Evolutionary conservation across 2,329 filamentous ascomycete genomes (phyloP).

Genomic region (Colletotrichum tanaceti): DNA sequence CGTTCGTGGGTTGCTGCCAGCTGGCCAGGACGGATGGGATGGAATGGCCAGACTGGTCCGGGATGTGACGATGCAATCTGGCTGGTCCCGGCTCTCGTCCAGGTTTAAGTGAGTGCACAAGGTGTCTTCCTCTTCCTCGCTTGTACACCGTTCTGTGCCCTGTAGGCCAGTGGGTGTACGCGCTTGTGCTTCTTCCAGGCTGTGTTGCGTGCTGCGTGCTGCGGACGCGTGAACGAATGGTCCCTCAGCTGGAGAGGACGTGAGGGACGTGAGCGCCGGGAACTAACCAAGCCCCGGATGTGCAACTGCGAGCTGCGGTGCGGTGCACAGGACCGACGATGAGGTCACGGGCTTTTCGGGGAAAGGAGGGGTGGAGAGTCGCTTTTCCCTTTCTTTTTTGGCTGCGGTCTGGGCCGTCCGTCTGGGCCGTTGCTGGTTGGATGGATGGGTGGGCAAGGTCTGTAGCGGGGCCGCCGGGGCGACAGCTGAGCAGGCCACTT

Average conservation of each 20-base stretch:
- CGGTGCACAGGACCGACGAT: slow-evolving; percentile 19
- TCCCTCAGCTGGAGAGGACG: background rate
- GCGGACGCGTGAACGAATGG: background rate
- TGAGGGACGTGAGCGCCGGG: slow-evolving; percentile 3
- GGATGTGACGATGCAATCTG: slow-evolving; percentile 14
- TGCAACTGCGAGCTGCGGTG: background rate
- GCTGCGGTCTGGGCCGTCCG: slow-evolving; percentile 15
- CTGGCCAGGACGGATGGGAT: too few relatives aligned
- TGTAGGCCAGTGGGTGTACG: too few relatives aligned
- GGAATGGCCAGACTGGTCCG: slow-evolving; percentile 11
- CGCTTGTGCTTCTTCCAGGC: background rate
- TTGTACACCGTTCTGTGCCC: too few relatives aligned
- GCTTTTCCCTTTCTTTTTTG: background rate
- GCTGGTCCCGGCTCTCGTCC: background rate
- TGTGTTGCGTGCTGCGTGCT: background rate
- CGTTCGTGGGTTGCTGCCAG: too few relatives aligned
- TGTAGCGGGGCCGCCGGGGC: slow-evolving; percentile 23
- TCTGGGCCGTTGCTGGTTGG: slow-evolving; percentile 25
- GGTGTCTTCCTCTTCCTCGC: too few relatives aligned
- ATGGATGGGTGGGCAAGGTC: slow-evolving; percentile 19
- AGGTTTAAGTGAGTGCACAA: background rate
- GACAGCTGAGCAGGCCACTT: slow-evolving; percentile 5
- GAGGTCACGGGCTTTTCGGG: slow-evolving; percentile 31
- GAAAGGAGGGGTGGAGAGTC: background rate
- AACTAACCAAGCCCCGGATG: slow-evolving; percentile 6